phyloP scores from a whole-genome alignment of 2,329 filamentous ascomycete genomes.

The Diaporthe destruens region DNA sequence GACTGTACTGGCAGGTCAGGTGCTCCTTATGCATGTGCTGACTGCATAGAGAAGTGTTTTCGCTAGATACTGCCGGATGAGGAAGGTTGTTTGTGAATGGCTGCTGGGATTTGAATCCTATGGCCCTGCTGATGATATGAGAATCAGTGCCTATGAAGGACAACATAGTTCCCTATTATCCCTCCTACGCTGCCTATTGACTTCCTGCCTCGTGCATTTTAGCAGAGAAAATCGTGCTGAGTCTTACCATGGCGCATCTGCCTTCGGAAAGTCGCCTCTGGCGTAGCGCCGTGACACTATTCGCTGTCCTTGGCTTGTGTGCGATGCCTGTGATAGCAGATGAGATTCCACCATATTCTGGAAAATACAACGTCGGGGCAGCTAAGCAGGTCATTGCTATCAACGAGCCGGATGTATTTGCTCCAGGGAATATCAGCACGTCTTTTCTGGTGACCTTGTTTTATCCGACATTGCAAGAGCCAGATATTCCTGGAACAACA shows the following conservation, averaged over 20 bases:
- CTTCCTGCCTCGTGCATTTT: background rate
- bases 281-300: background rate
- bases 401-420: background rate
- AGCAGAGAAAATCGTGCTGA: fast-evolving
- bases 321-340: background rate
- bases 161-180: background rate
- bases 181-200: too few species aligned
- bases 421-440: conserved; percentile 13
- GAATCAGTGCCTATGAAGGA: background rate
- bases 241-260: background rate
- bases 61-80: background rate
- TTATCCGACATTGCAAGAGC: conserved; percentile 20
- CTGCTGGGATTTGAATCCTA: conserved; percentile 15
- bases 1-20: background rate
- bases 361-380: conserved; percentile 25
- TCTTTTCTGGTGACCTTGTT: conserved; percentile 28
- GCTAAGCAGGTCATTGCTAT: conserved; percentile 15
- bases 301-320: background rate
- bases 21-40: conserved; percentile 12
- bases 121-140: background rate
- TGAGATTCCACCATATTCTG: conserved; percentile 26
- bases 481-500: conserved; percentile 2
- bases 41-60: background rate
- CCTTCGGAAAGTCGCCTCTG: background rate
- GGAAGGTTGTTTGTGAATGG: background rate